Conservation (phyloP, 1,284 basidiomycete species). For the Sporisorium scitamineum region DNA sequence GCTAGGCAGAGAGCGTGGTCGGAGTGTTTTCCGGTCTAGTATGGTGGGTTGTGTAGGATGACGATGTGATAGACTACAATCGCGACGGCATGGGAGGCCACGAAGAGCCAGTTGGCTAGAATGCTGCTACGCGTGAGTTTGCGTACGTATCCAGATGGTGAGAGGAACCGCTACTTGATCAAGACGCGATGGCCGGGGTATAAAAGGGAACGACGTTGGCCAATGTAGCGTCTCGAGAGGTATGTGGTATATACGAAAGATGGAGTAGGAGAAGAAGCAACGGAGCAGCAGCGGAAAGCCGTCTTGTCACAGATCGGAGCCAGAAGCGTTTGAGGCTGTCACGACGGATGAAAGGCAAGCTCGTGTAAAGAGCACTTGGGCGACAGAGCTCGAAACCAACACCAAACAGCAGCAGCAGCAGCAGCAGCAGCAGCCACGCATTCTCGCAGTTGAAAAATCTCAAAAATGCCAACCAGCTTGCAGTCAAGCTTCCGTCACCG, state of each 20-base stretch:
- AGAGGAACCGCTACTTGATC: too few relatives aligned
- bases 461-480: too few relatives aligned
- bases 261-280: background rate
- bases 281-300: background rate
- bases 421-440: background rate
- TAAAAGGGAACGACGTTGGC: background rate
- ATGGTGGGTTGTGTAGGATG: background rate
- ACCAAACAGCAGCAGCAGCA: background rate
- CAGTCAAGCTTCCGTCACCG: background rate
- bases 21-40: background rate
- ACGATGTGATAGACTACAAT: background rate
- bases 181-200: slow-evolving; percentile 13
- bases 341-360: background rate
- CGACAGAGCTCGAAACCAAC: background rate
- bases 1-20: background rate
- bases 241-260: slow-evolving; percentile 7
- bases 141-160: background rate
- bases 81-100: slow-evolving; percentile 7
- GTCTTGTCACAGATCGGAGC: background rate
- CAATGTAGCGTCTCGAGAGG: background rate
- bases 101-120: background rate
- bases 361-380: slow-evolving; percentile 14
- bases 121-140: background rate
- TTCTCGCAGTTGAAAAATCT: background rate
- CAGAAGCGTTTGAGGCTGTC: slow-evolving; percentile 6